phyloP scores from a whole-genome alignment of 2,329 filamentous ascomycete genomes.

The Neurospora crassa region DNA sequence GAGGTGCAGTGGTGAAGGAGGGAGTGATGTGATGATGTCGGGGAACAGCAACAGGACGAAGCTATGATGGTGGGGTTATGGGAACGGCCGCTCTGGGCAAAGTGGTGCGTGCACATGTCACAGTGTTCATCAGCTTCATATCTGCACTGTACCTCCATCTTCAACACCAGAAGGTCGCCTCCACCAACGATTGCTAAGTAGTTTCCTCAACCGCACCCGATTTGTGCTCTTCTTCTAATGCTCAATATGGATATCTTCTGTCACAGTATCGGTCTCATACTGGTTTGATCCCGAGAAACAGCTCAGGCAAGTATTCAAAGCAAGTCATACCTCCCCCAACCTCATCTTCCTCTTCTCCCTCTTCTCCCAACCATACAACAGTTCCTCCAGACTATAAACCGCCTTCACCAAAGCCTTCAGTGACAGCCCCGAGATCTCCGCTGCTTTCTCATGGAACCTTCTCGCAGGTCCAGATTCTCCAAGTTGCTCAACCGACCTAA shows the following conservation, averaged over 20 bases:
- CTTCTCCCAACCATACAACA: conserved; percentile 25
- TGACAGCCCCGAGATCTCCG: conserved; percentile 28
- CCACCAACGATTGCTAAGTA: neutral
- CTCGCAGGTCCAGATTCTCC: conserved; percentile 26
- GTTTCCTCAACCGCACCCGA: neutral
- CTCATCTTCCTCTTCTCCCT: conserved; percentile 32
- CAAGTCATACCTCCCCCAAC: conserved; percentile 45
- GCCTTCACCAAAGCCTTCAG: conserved; percentile 25
- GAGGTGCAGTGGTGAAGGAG: conserved; percentile 12
- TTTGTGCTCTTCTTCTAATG: neutral
- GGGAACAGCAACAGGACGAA: conserved; percentile 21
- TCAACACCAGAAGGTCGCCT: neutral
- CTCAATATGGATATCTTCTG: neutral
- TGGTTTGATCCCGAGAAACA: neutral
- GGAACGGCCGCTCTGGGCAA: conserved; percentile 13
- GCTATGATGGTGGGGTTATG: conserved; percentile 27
- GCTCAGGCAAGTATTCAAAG: no score
- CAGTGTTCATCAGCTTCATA: neutral
- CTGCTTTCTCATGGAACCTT: conserved; percentile 32
- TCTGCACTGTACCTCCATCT: neutral
- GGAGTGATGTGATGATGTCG: conserved; percentile 24
- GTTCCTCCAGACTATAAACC: conserved; percentile 27
- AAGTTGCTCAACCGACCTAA: conserved; percentile 31
- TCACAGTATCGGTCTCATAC: neutral
- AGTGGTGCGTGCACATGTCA: neutral